Base-by-base conservation (phyloP, 2,329 filamentous ascomycete genomes). In the Apiospora kogelbergensis region DNA sequence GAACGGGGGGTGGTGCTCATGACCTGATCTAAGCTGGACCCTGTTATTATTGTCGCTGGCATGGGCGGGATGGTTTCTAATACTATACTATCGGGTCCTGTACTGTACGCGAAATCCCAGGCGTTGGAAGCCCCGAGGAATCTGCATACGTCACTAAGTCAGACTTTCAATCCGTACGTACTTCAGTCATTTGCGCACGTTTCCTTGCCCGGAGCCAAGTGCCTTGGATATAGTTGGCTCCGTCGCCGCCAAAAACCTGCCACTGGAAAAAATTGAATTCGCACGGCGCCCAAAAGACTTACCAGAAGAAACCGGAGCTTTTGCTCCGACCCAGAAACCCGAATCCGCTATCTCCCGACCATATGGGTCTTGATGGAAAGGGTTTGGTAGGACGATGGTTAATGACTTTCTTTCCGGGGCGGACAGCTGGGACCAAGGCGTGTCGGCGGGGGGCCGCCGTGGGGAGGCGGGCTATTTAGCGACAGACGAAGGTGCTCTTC, bases 11-110 rank as follows among this genome's bases (percentile, higher is more conserved):
- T 24, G 48, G 48, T 26, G 20, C 48, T 57, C 48, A 57, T 57
- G 48, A 57, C 48, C 48, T 33, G 48, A 33, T 26, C 48, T 57
- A 57, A 57, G 48, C 48, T 57, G 48, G 48, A 57, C 48, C 48
- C 48, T 57, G 48, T 57, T 57, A 57, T 33, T 57, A 37, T 57
- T 33, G 48, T 57, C 26, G 48, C 48, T 57, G 48, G 48, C 26
- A 57, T 57, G 26, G 48, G 48, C 48, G 15, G 48, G 15, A 57
- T 57, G 48, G 26, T 57, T n/a, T 33, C 20, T 57, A n/a, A 6
- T 33, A 17, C 24, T 26, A 42, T 42, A 42, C 40, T 42, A n/a
- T 45, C 17, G 11, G 48, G 48, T 33, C 9, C 37, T 40, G n/a
- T n/a, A 26, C 46, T 26, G 46, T 53, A 53, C 22, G 22, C 15